These are phyloP conservation scores for Solioccasus polychromus DNA, from an alignment of 768 basidiomycete genomes.

Conservation along the genomic window DNA sequence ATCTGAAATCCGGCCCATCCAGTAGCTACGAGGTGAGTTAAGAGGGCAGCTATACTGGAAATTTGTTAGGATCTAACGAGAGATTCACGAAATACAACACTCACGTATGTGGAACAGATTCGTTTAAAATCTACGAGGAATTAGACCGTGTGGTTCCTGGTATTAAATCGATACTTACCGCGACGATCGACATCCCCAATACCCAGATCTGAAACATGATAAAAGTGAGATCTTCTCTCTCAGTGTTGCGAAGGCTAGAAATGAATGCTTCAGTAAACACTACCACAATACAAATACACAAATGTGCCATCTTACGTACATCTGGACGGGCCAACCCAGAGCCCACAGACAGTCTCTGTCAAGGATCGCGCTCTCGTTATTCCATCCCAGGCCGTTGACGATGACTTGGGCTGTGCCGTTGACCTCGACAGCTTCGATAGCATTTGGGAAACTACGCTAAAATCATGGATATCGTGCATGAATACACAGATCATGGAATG, in stretches of 20 bases:
- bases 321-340: slow-evolving; percentile 67
- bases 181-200: slow-evolving; percentile 72
- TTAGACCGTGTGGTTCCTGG: slow-evolving; percentile 14
- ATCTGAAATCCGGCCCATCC: slow-evolving; percentile 73
- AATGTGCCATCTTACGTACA: slow-evolving; percentile 42
- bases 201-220: slow-evolving; percentile 81
- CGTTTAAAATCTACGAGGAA: slow-evolving; percentile 46
- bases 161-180: slow-evolving; percentile 30
- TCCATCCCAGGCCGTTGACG: slow-evolving; percentile 34
- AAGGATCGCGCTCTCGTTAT: slow-evolving; percentile 38
- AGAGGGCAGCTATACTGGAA: slow-evolving; percentile 54
- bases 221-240: slow-evolving; percentile 76
- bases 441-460: slow-evolving; percentile 14
- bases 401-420: slow-evolving; percentile 22
- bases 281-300: background rate
- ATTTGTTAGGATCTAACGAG: background rate
- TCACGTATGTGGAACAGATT: slow-evolving; percentile 75
- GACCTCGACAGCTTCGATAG: slow-evolving; percentile 28
- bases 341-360: slow-evolving; percentile 51
- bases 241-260: slow-evolving; percentile 61
- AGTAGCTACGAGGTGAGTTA: slow-evolving; percentile 73
- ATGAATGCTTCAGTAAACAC: too few relatives aligned
- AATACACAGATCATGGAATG: background rate
- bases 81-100: background rate
- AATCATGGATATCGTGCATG: background rate